A percentile compares a stretch with the other conserved stretches of the same genome.
phyloP scores from a whole-genome alignment of 164 flowering plant species.

The Echeveria elegans region DNA sequence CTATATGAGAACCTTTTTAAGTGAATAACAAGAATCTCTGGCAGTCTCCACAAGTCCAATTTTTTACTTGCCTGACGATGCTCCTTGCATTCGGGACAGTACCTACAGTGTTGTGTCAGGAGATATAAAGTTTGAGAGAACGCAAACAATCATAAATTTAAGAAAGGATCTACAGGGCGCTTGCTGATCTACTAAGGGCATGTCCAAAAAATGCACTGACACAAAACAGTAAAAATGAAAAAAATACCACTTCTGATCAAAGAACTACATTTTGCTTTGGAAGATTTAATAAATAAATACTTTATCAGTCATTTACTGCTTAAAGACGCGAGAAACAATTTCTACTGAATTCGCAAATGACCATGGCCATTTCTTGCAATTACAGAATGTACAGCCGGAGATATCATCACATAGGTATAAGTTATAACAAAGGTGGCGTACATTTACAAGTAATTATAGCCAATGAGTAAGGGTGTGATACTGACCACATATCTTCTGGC shows the following conservation, averaged over 20 bases:
- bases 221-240: too few relatives aligned
- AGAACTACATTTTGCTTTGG: too few relatives aligned
- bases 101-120: constrained; percentile 32
- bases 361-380: neutral
- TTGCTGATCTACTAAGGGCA: neutral
- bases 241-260: too few relatives aligned
- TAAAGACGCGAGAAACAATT: too few relatives aligned
- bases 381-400: neutral
- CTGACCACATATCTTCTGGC: constrained; percentile 98
- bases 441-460: neutral
- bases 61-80: constrained; percentile 90
- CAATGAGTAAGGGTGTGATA: constrained; percentile 5
- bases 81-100: constrained; percentile 77
- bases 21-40: constrained; percentile 85
- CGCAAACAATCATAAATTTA: neutral
- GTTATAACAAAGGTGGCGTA: neutral
- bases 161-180: neutral
- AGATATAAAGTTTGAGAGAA: neutral
- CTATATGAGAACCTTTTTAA: constrained; percentile 84
- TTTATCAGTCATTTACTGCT: too few relatives aligned
- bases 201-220: too few relatives aligned
- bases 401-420: neutral
- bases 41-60: constrained; percentile 94
- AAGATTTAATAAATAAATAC: too few relatives aligned
- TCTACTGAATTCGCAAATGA: neutral